Evolutionary conservation across 495 filamentous ascomycete species (phyloP), one percentile per base, ranked within the genome.

Genomic region (Cudoniella acicularis): DNA sequence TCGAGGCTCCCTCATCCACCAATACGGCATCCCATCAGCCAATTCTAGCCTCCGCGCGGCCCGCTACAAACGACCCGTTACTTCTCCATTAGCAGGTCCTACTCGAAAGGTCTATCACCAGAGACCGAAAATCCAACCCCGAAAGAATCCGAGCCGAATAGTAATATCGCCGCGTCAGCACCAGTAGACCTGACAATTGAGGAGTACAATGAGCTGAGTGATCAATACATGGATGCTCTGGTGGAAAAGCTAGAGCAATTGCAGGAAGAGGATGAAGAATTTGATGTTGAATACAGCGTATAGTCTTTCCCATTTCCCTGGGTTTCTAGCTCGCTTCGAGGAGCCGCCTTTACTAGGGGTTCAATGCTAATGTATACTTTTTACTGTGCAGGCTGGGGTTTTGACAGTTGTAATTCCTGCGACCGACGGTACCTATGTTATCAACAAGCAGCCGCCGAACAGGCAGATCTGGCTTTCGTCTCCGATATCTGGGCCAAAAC

Each of bases 371-470:
- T 8, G 36, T 9, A 9, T 17, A 21, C 43, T 16, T 67, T 59
- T 49, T 1, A 4, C 43, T 18, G 22, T 11, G 41, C 61, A 95
- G 90, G 83, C 89, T 51, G 95, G 94, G 48, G 91, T 98, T 47
- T 73, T 99, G 51, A 92, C 85, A 58, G 70, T 98, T 58, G 73
- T 70, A 20, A 73, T 88, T 42, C 75, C 79, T 0, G 73, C 80
- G 0, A 68, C n/a, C n/a, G n/a, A 81, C 11, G 93, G 92, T 49
- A 91, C 83, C 21, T 98, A 91, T 64, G 87, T 98, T 1, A 78
- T 98, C 68, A 98, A 98, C 81, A 98, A 98, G 75, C 94, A 98
- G 71, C 94, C 94, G 0, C 90, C 92, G 18, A 98, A 96, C 78
- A 90, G 87, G 75, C 94, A 98, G 71, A 93, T 98, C 67, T 98